phyloP scores from a whole-genome alignment of 2,329 filamentous ascomycete species.

The Alternaria gansuensis region DNA sequence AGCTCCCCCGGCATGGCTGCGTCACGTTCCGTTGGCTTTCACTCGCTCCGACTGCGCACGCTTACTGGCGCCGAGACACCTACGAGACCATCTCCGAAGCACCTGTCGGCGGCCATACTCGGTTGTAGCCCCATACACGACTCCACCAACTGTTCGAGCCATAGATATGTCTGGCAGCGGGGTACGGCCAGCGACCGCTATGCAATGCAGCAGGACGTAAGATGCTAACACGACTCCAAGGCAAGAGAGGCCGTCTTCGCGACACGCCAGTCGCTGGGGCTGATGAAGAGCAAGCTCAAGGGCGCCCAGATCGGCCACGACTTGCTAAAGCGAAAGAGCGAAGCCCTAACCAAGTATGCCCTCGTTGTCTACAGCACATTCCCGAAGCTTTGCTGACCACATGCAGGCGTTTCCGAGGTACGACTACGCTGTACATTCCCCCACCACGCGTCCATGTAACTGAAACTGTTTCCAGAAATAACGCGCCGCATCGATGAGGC shows the following conservation, averaged over 20 bases:
- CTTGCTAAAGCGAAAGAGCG: constrained; percentile 95
- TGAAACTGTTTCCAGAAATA: constrained; percentile 69
- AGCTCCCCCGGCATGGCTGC: constrained; percentile 31
- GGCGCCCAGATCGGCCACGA: constrained; percentile 81
- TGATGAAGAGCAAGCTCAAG: constrained; percentile 99
- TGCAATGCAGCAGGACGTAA: constrained; percentile 30
- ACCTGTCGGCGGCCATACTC: constrained; percentile 14
- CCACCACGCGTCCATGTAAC: constrained; percentile 24
- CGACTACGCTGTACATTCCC: constrained; percentile 29
- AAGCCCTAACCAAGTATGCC: constrained; percentile 91
- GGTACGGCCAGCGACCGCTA: constrained; percentile 51
- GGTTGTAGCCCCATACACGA: constrained; percentile 5
- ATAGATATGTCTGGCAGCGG: constrained; percentile 63
- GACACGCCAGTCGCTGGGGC: constrained; percentile 92
- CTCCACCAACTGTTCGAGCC: constrained; percentile 19
- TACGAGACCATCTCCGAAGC: constrained; percentile 6
- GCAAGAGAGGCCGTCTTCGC: constrained; percentile 97
- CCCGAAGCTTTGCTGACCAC: constrained; percentile 27
- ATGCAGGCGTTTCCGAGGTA: constrained; percentile 86
- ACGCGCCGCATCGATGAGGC: constrained; percentile 97
- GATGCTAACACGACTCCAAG: constrained; percentile 59
- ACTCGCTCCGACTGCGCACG: constrained; percentile 15
- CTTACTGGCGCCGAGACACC: constrained; percentile 17
- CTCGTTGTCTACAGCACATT: constrained; percentile 8
- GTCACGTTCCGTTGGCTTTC: constrained; percentile 28